Percentiles rank a stretch among this genome's conserved stretches.
Evolutionary conservation across 2,329 filamentous ascomycete genomes (phyloP).

Genomic region (Penicillium sp.): DNA sequence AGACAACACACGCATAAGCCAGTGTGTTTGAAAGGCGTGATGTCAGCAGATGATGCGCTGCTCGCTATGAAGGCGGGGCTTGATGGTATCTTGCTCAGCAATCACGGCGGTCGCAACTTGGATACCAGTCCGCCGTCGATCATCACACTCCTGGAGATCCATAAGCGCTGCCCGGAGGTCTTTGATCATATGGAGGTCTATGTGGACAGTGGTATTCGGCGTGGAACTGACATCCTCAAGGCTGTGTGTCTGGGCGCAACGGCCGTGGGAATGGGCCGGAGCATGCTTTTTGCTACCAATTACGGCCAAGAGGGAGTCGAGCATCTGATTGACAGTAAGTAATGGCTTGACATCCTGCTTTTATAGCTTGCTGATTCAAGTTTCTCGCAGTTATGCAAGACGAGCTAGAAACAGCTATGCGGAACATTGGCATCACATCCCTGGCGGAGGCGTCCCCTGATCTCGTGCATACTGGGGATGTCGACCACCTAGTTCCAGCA

Average conservation of each 20-base stretch:
- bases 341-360: not conserved
- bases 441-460: conserved; percentile 45
- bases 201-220: conserved; percentile 54
- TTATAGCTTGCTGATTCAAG: conserved; percentile 2
- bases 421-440: conserved; percentile 47
- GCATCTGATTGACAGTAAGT: conserved; percentile 56
- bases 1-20: conserved; percentile 48
- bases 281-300: conserved; percentile 53
- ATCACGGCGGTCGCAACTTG: conserved; percentile 58
- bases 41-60: conserved; percentile 56
- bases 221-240: conserved; percentile 56
- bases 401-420: conserved; percentile 51
- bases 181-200: conserved; percentile 53
- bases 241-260: conserved; percentile 54
- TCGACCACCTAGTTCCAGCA: conserved; percentile 51
- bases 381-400: conserved; percentile 42
- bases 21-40: conserved; percentile 58
- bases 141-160: conserved; percentile 53
- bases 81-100: conserved; percentile 57
- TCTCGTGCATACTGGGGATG: conserved; percentile 48
- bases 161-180: conserved; percentile 50
- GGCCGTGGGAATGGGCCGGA: conserved; percentile 54
- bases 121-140: conserved; percentile 53
- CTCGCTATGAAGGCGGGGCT: conserved; percentile 50
- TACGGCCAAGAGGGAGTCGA: conserved; percentile 57